These are phyloP conservation scores for Sugiyamaella smithiae DNA, from an alignment of 805 yeast genomes.

Conservation along the genomic window DNA sequence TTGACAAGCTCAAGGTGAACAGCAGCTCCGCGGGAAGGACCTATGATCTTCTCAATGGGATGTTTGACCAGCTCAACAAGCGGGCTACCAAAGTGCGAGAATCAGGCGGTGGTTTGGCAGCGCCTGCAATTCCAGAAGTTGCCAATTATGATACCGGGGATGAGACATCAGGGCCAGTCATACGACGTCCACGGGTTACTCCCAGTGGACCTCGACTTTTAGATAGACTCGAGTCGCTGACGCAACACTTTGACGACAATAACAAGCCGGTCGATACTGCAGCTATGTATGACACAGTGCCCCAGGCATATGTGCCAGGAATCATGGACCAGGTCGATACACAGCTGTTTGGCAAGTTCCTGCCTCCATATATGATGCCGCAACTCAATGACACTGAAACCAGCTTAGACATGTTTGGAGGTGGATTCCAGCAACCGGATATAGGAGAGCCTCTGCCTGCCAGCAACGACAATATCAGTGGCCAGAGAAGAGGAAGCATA, in stretches of 20 bases:
- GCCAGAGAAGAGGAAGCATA: conserved; percentile 4
- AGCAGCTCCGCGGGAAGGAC: conserved; percentile 79
- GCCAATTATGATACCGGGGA: conserved; percentile 11
- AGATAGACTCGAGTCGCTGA: conserved; percentile 8
- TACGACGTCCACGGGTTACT: conserved; percentile 5
- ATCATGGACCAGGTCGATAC: conserved; percentile 82
- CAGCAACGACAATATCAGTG: not conserved
- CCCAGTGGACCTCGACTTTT: conserved; percentile 7
- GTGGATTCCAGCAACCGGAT: too few species aligned
- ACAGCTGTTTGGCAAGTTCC: conserved; percentile 75
- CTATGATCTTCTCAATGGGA: conserved; percentile 71
- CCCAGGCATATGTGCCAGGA: conserved; percentile 61
- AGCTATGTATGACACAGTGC: conserved; percentile 2
- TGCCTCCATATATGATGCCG: conserved; percentile 78
- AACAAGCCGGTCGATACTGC: not conserved
- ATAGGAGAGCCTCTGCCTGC: not conserved
- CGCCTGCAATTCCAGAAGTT: conserved; percentile 12
- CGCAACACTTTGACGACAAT: not conserved
- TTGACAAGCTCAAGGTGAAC: conserved; percentile 66
- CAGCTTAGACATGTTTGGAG: not conserved
- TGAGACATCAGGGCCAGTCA: not conserved
- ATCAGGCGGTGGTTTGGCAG: conserved; percentile 2
- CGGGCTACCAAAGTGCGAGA: conserved; percentile 17
- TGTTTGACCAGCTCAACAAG: conserved; percentile 38
- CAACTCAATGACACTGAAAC: not conserved